Base-by-base conservation (phyloP, 352 stramenopile genomes). In the Aphanomyces euteiches region DNA sequence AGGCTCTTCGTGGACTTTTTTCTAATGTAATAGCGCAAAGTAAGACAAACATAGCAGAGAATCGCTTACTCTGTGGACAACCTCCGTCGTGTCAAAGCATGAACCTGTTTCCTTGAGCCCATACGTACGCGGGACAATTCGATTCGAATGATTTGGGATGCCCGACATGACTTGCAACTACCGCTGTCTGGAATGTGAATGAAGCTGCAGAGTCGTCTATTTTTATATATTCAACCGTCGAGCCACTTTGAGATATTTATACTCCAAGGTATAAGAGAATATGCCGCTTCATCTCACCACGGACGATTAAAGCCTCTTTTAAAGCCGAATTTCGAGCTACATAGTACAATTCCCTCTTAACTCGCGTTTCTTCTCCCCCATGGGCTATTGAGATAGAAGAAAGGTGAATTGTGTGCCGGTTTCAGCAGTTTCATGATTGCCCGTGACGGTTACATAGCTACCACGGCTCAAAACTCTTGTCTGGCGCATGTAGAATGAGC, bases 11-110 rank as follows among this genome's bases (percentile, higher is more conserved):
- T 90, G 75, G 8, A 76, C 63, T 45, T 87, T 95, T 34, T 80
- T 75, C 87, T 96, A 40, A 19, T 13, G 10, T n/a, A 38, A 7
- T 28, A 21, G 17, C 13, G 8, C 8, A 60, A 7, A 8, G 12
- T 45, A 7, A 19, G 13, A 61, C 43, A 19, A 21, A 28, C 1
- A 41, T 1, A 38, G 56, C 12, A 37, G 21, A 67, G 47, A 13
- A 88, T 79, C 19, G 79, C 71, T 1, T 75, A 78, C 68, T 6
- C 36, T 4, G 13, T 28, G 65, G 37, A 70, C 64, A 19, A 78
- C 79, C 57, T 82, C 75, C 6, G 95, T 98, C 37, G 89, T 93
- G 78, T 98, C 95, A 69, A 98, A 98, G 74, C 94, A 97, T 65
- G 93, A 98, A 12, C 93, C 93, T 0, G 94, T 98, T 78, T 98